These are phyloP conservation scores for Penicillium cosmopolitanum DNA, from an alignment of 495 filamentous ascomycete species.

Conservation along the genomic window DNA sequence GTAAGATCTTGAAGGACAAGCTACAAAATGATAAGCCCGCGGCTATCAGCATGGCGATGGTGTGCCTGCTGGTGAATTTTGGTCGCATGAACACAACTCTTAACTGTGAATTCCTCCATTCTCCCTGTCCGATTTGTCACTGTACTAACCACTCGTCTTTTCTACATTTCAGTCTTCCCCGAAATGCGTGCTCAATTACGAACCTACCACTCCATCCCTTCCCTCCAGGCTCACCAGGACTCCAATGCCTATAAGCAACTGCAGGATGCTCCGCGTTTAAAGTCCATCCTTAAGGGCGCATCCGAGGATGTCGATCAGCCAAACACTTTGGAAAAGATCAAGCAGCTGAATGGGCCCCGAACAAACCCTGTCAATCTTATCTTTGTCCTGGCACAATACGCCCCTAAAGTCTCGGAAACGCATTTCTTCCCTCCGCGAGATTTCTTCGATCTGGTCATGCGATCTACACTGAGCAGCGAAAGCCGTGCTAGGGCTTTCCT, in stretches of 20 bases:
- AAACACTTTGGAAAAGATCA: constrained; percentile 81
- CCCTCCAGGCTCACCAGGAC: constrained; percentile 91
- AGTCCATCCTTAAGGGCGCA: constrained; percentile 96
- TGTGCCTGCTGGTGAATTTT: constrained; percentile 95
- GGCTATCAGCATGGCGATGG: constrained; percentile 98
- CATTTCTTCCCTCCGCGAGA: constrained; percentile 87
- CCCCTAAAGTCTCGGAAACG: constrained; percentile 86
- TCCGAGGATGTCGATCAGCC: constrained; percentile 93
- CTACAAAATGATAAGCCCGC: constrained; percentile 88
- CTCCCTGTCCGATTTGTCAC: neutral
- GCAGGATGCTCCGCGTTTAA: constrained; percentile 93
- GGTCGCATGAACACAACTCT: constrained; percentile 98
- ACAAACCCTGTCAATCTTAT: constrained; percentile 98
- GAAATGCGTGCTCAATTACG: constrained; percentile 98
- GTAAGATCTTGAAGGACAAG: constrained; percentile 97
- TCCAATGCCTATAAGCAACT: constrained; percentile 97
- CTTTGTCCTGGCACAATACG: constrained; percentile 90
- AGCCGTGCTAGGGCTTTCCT: constrained; percentile 88
- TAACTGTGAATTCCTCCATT: constrained; percentile 71
- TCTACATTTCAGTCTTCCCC: constrained; percentile 75
- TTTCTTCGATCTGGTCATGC: constrained; percentile 97
- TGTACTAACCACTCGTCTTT: constrained; percentile 29
- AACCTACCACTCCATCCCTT: constrained; percentile 98
- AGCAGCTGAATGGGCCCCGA: constrained; percentile 65
- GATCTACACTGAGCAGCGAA: constrained; percentile 76